phyloP scores from a whole-genome alignment of 108 stramenopile genomes.

The Nannochloropsis granulata region DNA sequence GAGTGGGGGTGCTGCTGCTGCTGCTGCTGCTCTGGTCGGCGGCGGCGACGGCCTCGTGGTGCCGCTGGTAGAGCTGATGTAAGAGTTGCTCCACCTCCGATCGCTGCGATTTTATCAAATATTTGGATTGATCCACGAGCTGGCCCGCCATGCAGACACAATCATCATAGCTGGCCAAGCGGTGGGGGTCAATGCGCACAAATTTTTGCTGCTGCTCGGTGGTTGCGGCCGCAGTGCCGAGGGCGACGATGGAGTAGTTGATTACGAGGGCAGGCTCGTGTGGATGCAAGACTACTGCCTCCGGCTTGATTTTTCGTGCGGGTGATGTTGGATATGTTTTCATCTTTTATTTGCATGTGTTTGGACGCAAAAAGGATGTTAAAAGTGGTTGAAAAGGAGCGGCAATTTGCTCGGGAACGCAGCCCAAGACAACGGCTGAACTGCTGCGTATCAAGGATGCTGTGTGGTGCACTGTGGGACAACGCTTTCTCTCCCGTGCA shows the following conservation, averaged over 20 bases:
- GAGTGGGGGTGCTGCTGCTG: background rate
- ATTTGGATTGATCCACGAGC: background rate
- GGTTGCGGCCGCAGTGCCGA: background rate
- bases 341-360: background rate
- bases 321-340: background rate
- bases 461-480: no score
- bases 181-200: background rate
- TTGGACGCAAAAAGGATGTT: no score
- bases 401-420: no score
- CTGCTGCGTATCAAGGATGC: no score
- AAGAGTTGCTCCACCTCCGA: background rate
- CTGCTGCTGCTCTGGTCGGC: background rate
- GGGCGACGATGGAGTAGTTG: background rate
- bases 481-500: no score
- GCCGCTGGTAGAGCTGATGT: background rate
- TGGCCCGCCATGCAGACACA: background rate
- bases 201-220: background rate
- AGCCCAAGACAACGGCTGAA: no score
- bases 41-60: background rate
- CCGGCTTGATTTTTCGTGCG: background rate
- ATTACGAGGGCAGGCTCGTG: background rate
- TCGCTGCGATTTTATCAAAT: background rate
- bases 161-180: background rate
- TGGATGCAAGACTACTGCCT: background rate
- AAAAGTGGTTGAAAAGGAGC: no score